phyloP scores from a whole-genome alignment of 345 rosid species.

The Moricandia arvensis region DNA sequence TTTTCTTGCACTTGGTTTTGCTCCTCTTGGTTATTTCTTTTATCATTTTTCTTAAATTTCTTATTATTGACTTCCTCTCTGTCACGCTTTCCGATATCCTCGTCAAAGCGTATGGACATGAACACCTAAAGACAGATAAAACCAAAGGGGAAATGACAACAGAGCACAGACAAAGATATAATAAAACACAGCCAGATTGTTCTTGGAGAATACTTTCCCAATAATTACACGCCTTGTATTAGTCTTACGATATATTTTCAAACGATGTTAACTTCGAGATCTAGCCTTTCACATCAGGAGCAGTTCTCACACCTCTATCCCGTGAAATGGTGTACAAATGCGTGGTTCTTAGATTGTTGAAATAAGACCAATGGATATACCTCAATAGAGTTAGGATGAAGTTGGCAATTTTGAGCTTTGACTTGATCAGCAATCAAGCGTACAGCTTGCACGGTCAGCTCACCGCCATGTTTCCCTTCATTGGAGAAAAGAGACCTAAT shows the following conservation, averaged over 20 bases:
- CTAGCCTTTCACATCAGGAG: constrained; percentile 3
- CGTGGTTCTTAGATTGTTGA: constrained; percentile 14
- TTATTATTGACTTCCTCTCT: constrained; percentile 40
- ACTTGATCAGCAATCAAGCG: constrained; percentile 80
- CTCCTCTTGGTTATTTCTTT: constrained; percentile 58
- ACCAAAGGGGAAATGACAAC: constrained; percentile 13
- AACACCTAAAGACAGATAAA: constrained; percentile 55
- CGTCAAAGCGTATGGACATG: constrained; percentile 80
- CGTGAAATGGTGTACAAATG: neutral
- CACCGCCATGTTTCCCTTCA: constrained; percentile 91
- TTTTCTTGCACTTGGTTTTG: constrained; percentile 50
- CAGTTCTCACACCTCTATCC: neutral
- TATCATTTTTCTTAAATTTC: constrained; percentile 55
- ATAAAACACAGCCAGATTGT: neutral
- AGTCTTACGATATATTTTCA: neutral
- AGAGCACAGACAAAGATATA: neutral
- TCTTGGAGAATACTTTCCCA: constrained; percentile 5
- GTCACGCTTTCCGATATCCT: constrained; percentile 59
- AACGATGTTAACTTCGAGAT: neutral
- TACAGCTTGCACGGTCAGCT: constrained; percentile 74
- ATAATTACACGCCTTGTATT: neutral
- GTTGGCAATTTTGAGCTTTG: constrained; percentile 69
- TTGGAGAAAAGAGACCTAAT: constrained; percentile 74
- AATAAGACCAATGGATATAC: constrained; percentile 42
- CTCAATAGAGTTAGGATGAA: constrained; percentile 89